A percentile compares a stretch with the other conserved stretches of the same genome.
Conservation (phyloP, 192 early-diverging fungal genomes). For the Coemansia sp. region DNA sequence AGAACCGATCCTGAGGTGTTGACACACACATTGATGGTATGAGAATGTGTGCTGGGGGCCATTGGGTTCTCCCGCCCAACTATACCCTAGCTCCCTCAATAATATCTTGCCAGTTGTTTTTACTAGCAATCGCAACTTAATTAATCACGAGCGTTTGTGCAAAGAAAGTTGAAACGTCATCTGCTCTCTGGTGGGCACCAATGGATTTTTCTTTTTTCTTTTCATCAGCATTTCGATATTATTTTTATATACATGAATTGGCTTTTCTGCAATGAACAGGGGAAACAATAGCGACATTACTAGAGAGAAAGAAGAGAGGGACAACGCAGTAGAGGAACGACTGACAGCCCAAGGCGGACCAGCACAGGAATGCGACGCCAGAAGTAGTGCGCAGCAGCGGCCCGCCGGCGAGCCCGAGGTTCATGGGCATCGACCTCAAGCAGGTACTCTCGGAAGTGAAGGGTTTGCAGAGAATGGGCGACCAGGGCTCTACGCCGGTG, state of each 20-base stretch:
- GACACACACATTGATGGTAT: too few species aligned
- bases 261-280: neutral
- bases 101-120: too few species aligned
- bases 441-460: neutral
- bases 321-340: neutral
- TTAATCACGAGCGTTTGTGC: too few species aligned
- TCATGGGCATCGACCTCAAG: neutral
- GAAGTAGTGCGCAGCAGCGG: neutral
- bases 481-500: slow-evolving; percentile 2
- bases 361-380: neutral
- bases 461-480: neutral
- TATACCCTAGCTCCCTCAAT: too few species aligned
- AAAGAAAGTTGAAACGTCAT: too few species aligned
- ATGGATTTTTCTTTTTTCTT: slow-evolving; percentile 12
- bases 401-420: neutral
- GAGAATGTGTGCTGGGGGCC: too few species aligned
- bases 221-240: neutral
- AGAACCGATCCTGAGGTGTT: too few species aligned
- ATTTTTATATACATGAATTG: neutral
- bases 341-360: neutral
- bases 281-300: neutral
- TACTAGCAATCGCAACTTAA: too few species aligned
- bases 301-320: neutral
- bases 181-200: too few species aligned
- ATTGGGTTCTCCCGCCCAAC: too few species aligned